Conservation (phyloP, 169 alveolate genomes). For the Theileria luwenshuni region DNA sequence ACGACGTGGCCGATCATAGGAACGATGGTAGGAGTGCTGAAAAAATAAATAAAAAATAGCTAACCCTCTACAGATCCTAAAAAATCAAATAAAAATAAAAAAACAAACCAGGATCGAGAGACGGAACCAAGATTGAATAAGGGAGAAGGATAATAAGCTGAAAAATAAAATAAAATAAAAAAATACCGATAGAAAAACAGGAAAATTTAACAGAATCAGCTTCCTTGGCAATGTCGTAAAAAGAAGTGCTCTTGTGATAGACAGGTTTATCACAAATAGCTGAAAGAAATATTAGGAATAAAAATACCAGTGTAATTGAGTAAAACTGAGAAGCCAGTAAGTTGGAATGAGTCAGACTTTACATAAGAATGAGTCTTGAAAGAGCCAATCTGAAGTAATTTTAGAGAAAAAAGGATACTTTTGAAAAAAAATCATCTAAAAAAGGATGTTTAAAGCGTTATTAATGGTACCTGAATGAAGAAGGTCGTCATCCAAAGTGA, state of each 20-base stretch:
- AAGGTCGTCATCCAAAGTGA: conserved; percentile 26
- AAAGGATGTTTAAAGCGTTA: background rate
- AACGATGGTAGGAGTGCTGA: conserved; percentile 54
- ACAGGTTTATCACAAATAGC: conserved; percentile 55
- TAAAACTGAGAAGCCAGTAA: conserved; percentile 54
- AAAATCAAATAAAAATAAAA: background rate
- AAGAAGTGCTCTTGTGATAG: conserved; percentile 25
- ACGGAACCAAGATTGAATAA: conserved; percentile 25
- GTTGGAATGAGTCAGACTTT: conserved; percentile 39
- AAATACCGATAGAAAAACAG: conserved; percentile 34
- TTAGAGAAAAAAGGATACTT: background rate
- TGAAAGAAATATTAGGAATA: background rate
- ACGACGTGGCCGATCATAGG: conserved; percentile 66
- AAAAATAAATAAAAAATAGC: background rate
- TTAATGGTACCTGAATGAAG: conserved; percentile 37
- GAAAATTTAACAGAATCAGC: conserved; percentile 16
- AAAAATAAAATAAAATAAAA: background rate
- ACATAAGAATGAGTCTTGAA: conserved; percentile 16
- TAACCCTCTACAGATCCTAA: conserved; percentile 47
- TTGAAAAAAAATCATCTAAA: conserved; percentile 1
- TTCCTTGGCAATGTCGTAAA: conserved; percentile 55
- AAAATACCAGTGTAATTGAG: conserved; percentile 53
- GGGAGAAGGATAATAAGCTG: conserved; percentile 37
- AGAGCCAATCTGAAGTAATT: background rate
- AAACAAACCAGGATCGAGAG: conserved; percentile 23